phyloP scores from a whole-genome alignment of 2,329 filamentous ascomycete genomes.

The Ambrosiella cleistominuta region DNA sequence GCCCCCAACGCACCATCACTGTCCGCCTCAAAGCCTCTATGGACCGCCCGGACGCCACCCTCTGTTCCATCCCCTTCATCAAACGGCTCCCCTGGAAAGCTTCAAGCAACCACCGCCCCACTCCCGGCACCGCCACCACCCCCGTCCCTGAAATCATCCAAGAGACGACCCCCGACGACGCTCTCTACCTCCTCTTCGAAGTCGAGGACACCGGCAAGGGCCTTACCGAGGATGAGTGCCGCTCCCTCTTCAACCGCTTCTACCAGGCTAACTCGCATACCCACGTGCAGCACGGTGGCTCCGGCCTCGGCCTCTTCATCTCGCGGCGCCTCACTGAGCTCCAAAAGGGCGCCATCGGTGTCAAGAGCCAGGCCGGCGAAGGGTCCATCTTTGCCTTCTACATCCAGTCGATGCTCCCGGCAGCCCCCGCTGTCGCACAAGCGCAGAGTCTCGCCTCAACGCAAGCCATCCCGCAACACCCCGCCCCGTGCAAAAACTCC shows the following conservation, averaged over 20 bases:
- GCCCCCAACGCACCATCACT: slow-evolving; percentile 40
- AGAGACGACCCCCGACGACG: neutral
- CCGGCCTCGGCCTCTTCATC: slow-evolving; percentile 57
- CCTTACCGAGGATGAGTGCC: slow-evolving; percentile 52
- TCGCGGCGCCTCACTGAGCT: slow-evolving; percentile 58
- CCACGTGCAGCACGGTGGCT: slow-evolving; percentile 55
- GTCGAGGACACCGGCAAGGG: slow-evolving; percentile 65
- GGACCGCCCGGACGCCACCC: slow-evolving; percentile 18
- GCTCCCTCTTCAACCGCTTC: slow-evolving; percentile 48
- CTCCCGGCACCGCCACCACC: slow-evolving; percentile 28
- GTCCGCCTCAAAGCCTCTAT: slow-evolving; percentile 22
- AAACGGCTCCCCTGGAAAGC: neutral
- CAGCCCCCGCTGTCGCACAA: slow-evolving; percentile 22
- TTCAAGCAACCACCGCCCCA: slow-evolving; percentile 15
- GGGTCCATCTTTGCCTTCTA: slow-evolving; percentile 56
- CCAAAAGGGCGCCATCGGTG: slow-evolving; percentile 62
- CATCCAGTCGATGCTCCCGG: slow-evolving; percentile 33
- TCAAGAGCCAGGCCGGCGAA: slow-evolving; percentile 43
- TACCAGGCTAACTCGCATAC: slow-evolving; percentile 51
- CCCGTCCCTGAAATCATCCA: slow-evolving; percentile 8
- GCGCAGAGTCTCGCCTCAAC: slow-evolving; percentile 19
- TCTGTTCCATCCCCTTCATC: slow-evolving; percentile 41
- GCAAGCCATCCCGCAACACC: slow-evolving; percentile 15
- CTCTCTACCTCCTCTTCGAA: slow-evolving; percentile 49
- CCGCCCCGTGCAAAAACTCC: neutral